phyloP scores from a whole-genome alignment of 1,284 basidiomycete species.

The Lentinus polychrous region DNA sequence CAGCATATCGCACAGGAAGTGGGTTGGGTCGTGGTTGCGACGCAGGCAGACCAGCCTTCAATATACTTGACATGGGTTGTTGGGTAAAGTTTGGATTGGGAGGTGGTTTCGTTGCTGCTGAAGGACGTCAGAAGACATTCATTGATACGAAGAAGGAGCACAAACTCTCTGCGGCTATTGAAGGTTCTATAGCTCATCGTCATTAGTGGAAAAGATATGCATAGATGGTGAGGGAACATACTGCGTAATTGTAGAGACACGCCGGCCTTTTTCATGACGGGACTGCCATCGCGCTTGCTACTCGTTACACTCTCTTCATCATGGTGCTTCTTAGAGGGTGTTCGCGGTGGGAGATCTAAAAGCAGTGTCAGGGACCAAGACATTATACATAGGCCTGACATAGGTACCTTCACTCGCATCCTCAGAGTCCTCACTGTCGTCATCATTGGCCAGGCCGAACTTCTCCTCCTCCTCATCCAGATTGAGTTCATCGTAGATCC shows the following conservation, averaged over 20 bases:
- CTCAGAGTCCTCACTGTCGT: slow-evolving; percentile 64
- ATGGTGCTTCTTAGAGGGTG: slow-evolving; percentile 63
- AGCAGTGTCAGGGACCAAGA: slow-evolving; percentile 7
- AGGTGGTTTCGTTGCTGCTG: slow-evolving; percentile 57
- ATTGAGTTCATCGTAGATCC: slow-evolving; percentile 97
- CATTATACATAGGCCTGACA: not conserved
- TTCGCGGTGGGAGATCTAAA: slow-evolving; percentile 50
- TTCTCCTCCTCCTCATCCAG: slow-evolving; percentile 97
- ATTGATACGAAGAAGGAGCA: slow-evolving; percentile 10
- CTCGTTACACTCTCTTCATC: slow-evolving; percentile 69
- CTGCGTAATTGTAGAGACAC: slow-evolving; percentile 60
- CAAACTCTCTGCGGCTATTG: slow-evolving; percentile 41
- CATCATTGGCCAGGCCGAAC: slow-evolving; percentile 70
- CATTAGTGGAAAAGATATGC: slow-evolving; percentile 7
- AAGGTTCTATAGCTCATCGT: slow-evolving; percentile 31
- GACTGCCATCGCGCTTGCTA: slow-evolving; percentile 70
- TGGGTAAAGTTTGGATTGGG: slow-evolving; percentile 76
- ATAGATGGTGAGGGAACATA: slow-evolving; percentile 27
- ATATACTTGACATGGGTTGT: slow-evolving; percentile 75
- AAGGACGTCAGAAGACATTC: slow-evolving; percentile 13
- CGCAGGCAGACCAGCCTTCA: slow-evolving; percentile 60
- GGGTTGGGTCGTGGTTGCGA: slow-evolving; percentile 46
- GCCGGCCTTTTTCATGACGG: slow-evolving; percentile 68
- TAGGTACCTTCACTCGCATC: slow-evolving; percentile 59
- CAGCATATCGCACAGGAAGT: slow-evolving; percentile 86